These are phyloP conservation scores for Penicillium herquei DNA, from an alignment of 495 filamentous ascomycete species.

Conservation along the genomic window DNA sequence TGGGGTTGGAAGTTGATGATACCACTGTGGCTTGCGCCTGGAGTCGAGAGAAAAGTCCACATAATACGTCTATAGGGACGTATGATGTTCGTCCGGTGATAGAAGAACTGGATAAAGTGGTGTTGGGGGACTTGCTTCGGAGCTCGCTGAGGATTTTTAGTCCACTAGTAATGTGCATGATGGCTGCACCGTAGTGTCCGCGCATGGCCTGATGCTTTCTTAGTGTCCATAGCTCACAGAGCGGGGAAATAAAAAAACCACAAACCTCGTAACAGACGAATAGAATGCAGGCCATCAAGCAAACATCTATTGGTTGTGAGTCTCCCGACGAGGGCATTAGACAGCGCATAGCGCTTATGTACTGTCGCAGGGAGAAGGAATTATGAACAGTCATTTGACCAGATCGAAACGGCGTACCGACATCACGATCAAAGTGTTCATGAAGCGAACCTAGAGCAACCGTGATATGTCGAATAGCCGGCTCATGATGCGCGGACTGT, in stretches of 20 bases:
- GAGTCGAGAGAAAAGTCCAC: constrained; percentile 16
- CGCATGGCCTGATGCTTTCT: constrained; percentile 23
- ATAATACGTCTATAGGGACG: constrained; percentile 11
- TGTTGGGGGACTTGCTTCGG: background rate
- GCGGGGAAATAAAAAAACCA: background rate
- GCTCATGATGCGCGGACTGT: constrained; percentile 57
- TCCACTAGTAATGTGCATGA: constrained; percentile 32
- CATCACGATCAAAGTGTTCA: constrained; percentile 58
- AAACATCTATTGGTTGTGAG: constrained; percentile 32
- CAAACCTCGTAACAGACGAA: constrained; percentile 25
- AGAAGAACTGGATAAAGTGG: background rate
- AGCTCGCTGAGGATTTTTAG: constrained; percentile 29
- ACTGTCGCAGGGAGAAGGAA: constrained; percentile 7
- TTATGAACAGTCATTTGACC: background rate
- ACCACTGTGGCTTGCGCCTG: constrained; percentile 14
- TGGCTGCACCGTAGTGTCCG: constrained; percentile 31
- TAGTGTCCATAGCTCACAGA: constrained; percentile 1
- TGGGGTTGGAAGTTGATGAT: background rate
- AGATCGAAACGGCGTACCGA: constrained; percentile 14
- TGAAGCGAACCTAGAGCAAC: constrained; percentile 62
- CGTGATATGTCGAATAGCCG: constrained; percentile 61
- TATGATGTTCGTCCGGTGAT: constrained; percentile 12
- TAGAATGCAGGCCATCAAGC: constrained; percentile 48
- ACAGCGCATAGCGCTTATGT: constrained; percentile 5
- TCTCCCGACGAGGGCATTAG: background rate